phyloP scores from a whole-genome alignment of 441 rosid genomes.

The Aquilaria agallochum region DNA sequence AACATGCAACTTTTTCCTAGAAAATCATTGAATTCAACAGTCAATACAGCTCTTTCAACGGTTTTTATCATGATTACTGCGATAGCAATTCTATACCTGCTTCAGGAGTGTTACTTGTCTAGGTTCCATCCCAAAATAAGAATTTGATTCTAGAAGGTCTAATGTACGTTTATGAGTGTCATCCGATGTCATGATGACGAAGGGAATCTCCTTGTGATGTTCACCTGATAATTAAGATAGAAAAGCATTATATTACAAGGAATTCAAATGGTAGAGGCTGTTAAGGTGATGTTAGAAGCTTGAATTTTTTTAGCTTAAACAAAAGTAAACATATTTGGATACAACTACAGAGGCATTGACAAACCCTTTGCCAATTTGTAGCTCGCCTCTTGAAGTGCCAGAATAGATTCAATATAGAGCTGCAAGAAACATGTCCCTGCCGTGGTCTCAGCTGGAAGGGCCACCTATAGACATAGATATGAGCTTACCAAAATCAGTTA shows the following conservation, averaged over 20 bases:
- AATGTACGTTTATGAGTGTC: conserved; percentile 77
- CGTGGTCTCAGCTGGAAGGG: conserved; percentile 85
- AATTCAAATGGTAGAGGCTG: neutral
- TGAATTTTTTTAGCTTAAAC: too few species aligned
- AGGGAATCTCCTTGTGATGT: conserved; percentile 58
- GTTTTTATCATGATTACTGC: neutral
- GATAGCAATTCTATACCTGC: conserved; percentile 47
- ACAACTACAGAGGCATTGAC: conserved; percentile 6
- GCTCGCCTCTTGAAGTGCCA: conserved; percentile 89
- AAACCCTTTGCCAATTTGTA: conserved; percentile 50
- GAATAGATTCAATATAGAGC: conserved; percentile 65
- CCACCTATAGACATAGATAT: conserved; percentile 49
- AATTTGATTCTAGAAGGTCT: conserved; percentile 61
- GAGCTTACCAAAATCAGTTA: conserved; percentile 12
- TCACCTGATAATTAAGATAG: conserved; percentile 31
- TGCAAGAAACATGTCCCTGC: conserved; percentile 79
- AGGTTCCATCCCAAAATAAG: conserved; percentile 84
- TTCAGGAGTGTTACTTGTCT: conserved; percentile 78
- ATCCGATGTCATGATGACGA: conserved; percentile 88
- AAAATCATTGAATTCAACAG: conserved; percentile 4
- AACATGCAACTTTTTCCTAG: conserved; percentile 96
- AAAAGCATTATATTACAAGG: conserved; percentile 9
- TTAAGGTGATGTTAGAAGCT: too few species aligned
- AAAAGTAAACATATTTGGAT: too few species aligned
- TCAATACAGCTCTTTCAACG: conserved; percentile 4